A percentile compares a stretch with the other conserved stretches of the same genome.
Conservation (phyloP, 1,139 yeast genomes). For the Sugiyamaella grinbergsii region DNA sequence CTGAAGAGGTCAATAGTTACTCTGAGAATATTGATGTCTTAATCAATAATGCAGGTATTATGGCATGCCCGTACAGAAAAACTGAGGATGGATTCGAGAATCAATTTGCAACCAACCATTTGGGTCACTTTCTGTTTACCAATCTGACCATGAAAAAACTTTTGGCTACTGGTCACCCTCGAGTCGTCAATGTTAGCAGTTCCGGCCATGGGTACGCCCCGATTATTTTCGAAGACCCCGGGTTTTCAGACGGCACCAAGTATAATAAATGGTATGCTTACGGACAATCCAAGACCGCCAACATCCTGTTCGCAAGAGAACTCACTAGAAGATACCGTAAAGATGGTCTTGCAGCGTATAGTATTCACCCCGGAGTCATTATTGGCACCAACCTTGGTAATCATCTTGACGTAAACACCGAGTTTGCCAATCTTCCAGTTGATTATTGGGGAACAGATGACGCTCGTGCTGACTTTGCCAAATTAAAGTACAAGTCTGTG, state of each 20-base stretch:
- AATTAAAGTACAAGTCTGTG: conserved; percentile 1
- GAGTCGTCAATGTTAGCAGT: conserved; percentile 68
- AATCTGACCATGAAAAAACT: conserved; percentile 54
- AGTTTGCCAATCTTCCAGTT: background rate
- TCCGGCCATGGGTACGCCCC: conserved; percentile 54
- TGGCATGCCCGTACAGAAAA: conserved; percentile 64
- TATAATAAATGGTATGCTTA: conserved; percentile 27
- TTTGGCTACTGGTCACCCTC: conserved; percentile 55
- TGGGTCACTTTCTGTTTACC: conserved; percentile 58
- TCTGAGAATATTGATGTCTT: conserved; percentile 42
- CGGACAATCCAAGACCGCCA: conserved; percentile 39
- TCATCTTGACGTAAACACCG: conserved; percentile 10
- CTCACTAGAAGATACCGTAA: conserved; percentile 13
- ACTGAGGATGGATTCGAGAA: conserved; percentile 72
- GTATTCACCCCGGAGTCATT: conserved; percentile 26
- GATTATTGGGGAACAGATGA: conserved; percentile 20
- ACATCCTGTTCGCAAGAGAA: conserved; percentile 24
- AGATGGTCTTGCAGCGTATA: conserved; percentile 20
- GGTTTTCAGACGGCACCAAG: conserved; percentile 23
- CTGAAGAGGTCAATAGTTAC: conserved; percentile 17
- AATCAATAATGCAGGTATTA: conserved; percentile 74
- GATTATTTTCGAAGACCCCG: conserved; percentile 35
- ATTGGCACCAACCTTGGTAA: conserved; percentile 11
- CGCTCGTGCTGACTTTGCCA: background rate
- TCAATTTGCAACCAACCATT: conserved; percentile 69